Base-by-base conservation (phyloP, 768 basidiomycete species). In the Auriscalpium orientale region DNA sequence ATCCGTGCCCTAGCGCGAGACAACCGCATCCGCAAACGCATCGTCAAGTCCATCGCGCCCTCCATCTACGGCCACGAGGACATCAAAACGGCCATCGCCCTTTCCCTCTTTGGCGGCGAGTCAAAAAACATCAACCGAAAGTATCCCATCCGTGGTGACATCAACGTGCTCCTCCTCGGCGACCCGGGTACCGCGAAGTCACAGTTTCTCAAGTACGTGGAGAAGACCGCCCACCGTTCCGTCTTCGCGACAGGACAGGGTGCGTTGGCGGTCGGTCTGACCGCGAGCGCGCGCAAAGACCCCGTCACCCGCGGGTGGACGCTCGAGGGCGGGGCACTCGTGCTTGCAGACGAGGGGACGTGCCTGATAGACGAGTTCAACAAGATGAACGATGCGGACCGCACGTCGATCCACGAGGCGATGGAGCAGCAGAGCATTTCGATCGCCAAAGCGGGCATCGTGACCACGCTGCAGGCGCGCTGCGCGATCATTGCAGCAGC, bases 391-490 rank as follows among this genome's bases (percentile, higher is more conserved):
- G 97, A 98, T 65, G 81, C 91, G 15, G 95, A 99, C 69, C 80
- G 95, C 64, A 98, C 95, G 15, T 97, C 94, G 4, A 98, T 99
- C 65, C 97, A 98, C 76, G 97, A 99, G 70, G 97, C 97, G 1
- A 99, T 99, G 97, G 97, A 99, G 68, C 97, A 99, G 72, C 97
- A 98, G 70, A 89, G 92, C 12, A 99, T 99, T 62, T 98, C 97
- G 4, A 98, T 99, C 65, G 93, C 95, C 21, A 99, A 99, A 68
- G 97, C 97, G 15, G 97, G 97, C 45, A 99, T 99, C 60, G 90
- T 98, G 54, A 98, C 97, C n/a, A 90, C 91, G 15, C 80, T 99
- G 8, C 95, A 98, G 72, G 97, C 97, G 22, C 87, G 97, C 18
- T 98, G 95, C 72, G 94, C 95, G 7, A 93, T 99, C 71, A 84